Base-by-base conservation (phyloP, 805 yeast genomes). In the Starmera amethionina region DNA sequence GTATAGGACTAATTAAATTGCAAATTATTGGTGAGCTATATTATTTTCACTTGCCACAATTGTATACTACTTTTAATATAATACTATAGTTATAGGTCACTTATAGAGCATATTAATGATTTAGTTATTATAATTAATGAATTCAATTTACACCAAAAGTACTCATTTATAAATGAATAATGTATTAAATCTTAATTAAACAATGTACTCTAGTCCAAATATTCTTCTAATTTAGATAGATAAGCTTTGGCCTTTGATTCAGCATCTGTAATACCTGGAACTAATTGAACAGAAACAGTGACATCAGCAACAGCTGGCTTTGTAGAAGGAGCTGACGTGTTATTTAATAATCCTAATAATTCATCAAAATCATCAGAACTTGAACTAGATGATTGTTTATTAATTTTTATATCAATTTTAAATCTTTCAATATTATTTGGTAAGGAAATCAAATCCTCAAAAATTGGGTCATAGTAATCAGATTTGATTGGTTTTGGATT, bases 371-470 rank as follows among this genome's bases (percentile, higher is more conserved):
- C 43, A 35, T n/a, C 50, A 45, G 50, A 59, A 16, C 50, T 36
- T 27, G 52, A 36, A 29, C 39, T 45, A 12, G 52, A 31, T 5
- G 52, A 33, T 4, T 58, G 41, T 28, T 49, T 43, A 19, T 60
- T 60, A 18, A 63, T 49, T 30, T 47, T 50, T 34, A 64, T 42
- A n/a, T 48, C 50, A 37, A 66, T 57, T 11, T 48, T 49, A 56
- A 74, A 77, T 52, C 79, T 70, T 38, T 62, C 70, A 2, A 63
- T 48, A 38, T 55, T 62, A 41, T 58, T 49, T 28, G 68, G 48
- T 22, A 75, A 73, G 0, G 77, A 70, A 40, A 78, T 49, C 41
- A 81, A 52, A 13, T 67, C 75, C 49, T 81, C 89, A 48, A 81
- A 79, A 5, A 71, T 46, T 6, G 80, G 72, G 50, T 80, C 87